These are phyloP conservation scores for Populus simonii DNA, from an alignment of 345 rosid species.

Conservation along the genomic window DNA sequence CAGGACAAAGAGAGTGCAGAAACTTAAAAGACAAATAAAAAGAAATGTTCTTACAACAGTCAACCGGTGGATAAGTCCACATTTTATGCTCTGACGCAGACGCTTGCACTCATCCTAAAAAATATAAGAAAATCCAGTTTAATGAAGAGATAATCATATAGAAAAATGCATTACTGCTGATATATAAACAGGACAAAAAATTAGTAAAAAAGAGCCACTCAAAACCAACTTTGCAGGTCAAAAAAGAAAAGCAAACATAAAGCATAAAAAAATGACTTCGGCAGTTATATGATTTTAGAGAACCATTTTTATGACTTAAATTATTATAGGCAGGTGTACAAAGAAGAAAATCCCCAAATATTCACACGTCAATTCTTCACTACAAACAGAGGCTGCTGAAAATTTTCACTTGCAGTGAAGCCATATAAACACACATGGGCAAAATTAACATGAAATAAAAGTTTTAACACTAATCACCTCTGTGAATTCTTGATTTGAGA, in stretches of 20 bases:
- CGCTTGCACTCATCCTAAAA: constrained; percentile 98
- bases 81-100: constrained; percentile 93
- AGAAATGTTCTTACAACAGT: constrained; percentile 64
- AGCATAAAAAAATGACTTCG: neutral
- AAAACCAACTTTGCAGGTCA: neutral
- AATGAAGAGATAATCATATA: constrained; percentile 1
- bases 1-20: constrained; percentile 10
- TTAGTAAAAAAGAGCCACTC: neutral
- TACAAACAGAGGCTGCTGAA: neutral
- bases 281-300: neutral
- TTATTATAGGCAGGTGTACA: neutral
- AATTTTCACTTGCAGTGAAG: neutral
- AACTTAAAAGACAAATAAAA: neutral
- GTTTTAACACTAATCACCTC: constrained; percentile 51
- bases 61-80: constrained; percentile 81
- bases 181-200: neutral
- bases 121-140: constrained; percentile 8
- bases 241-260: neutral
- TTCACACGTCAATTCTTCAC: neutral
- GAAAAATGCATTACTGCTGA: neutral
- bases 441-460: neutral
- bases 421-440: neutral
- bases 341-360: neutral
- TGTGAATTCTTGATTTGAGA: constrained; percentile 97
- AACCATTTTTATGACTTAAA: neutral